These are phyloP conservation scores for Ogataea polymorpha DNA, from an alignment of 805 yeast species.

Conservation along the genomic window DNA sequence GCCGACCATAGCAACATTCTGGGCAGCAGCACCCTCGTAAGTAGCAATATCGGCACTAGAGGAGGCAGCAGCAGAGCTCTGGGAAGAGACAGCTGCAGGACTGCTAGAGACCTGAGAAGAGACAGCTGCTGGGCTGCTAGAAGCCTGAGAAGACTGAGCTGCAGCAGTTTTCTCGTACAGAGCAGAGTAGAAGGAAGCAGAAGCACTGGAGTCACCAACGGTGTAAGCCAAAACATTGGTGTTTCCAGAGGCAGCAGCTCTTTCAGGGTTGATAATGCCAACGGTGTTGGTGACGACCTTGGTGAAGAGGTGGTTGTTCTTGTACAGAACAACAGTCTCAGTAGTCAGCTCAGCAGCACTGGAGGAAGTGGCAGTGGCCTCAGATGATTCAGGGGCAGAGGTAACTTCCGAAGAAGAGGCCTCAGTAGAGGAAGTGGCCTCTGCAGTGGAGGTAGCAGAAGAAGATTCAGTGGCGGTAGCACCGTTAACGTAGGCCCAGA, in stretches of 20 bases:
- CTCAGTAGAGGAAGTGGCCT: background rate
- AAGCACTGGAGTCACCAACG: background rate
- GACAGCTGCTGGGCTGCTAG: background rate
- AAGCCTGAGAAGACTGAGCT: background rate
- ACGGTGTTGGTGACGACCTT: background rate
- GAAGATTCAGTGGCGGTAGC: background rate
- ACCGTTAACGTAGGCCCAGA: background rate
- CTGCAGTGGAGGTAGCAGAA: background rate
- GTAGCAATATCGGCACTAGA: background rate
- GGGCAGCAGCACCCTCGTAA: slow-evolving; percentile 1
- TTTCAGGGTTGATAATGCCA: background rate
- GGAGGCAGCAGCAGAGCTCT: background rate
- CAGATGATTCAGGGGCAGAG: background rate
- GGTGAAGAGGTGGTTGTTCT: background rate
- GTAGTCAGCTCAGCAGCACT: background rate
- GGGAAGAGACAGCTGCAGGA: background rate
- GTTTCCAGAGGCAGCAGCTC: background rate
- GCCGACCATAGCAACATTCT: background rate
- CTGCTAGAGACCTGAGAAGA: background rate
- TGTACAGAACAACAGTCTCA: background rate
- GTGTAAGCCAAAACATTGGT: background rate
- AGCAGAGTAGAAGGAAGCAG: background rate
- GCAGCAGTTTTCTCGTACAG: background rate
- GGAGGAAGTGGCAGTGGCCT: background rate
- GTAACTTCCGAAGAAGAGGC: background rate